Evolutionary conservation across 495 filamentous ascomycete genomes (phyloP).

Genomic region (Penicillium ucsense): DNA sequence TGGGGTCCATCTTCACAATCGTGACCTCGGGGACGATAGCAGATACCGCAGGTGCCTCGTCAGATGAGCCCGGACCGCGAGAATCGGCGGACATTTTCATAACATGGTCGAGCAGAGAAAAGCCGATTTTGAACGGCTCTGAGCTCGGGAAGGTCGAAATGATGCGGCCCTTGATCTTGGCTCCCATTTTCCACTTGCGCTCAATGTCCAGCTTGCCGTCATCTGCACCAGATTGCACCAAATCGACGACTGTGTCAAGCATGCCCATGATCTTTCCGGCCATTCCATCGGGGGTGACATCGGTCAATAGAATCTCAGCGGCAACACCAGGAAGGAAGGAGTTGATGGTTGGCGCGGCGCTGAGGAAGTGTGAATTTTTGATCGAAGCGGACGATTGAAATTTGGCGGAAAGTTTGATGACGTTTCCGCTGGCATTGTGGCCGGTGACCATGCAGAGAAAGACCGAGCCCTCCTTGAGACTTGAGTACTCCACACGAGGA

Average conservation of each 20-base stretch:
- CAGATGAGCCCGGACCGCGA: conserved; percentile 34
- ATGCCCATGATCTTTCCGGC: conserved; percentile 87
- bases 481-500: conserved; percentile 43
- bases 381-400: conserved; percentile 53
- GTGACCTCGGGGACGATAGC: conserved; percentile 66
- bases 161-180: conserved; percentile 76
- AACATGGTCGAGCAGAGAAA: conserved; percentile 80
- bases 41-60: conserved; percentile 57
- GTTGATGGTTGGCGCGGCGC: conserved; percentile 73
- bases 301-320: conserved; percentile 75
- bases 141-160: conserved; percentile 72
- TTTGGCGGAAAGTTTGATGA: conserved; percentile 78
- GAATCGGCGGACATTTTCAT: conserved; percentile 49
- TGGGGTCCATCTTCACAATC: conserved; percentile 63
- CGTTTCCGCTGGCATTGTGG: conserved; percentile 65
- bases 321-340: conserved; percentile 84
- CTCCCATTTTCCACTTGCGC: conserved; percentile 67
- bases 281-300: conserved; percentile 49
- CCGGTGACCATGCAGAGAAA: conserved; percentile 75
- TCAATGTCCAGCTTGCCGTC: conserved; percentile 54
- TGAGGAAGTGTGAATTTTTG: conserved; percentile 59
- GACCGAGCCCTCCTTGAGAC: conserved; percentile 69
- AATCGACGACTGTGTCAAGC: conserved; percentile 78
- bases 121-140: conserved; percentile 71
- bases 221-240: conserved; percentile 72